These are phyloP conservation scores for Aspergillus alliaceus DNA, from an alignment of 2,329 filamentous ascomycete species.

Conservation along the genomic window DNA sequence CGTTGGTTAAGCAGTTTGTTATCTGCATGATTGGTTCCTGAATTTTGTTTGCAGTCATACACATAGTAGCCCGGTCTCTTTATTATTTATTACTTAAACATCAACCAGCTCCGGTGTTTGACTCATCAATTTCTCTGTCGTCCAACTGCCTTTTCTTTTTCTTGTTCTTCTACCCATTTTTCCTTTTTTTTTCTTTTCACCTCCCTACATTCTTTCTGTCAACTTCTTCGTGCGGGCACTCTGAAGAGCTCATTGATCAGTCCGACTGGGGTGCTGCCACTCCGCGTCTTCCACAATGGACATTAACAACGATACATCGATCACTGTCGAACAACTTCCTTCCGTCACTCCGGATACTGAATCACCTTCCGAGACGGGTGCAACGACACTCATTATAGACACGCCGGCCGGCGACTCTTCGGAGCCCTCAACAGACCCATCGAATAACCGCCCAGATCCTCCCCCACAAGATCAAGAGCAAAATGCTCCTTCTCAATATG, in stretches of 20 bases:
- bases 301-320: constrained; percentile 10
- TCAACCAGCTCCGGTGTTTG: neutral
- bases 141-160: neutral
- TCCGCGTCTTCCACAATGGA: constrained; percentile 17
- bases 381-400: constrained; percentile 4
- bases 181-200: neutral
- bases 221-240: neutral
- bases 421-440: constrained; percentile 3
- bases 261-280: neutral
- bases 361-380: constrained; percentile 1
- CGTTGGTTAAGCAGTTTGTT: neutral
- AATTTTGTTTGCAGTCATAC: neutral
- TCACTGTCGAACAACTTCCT: constrained; percentile 15
- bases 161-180: neutral
- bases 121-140: neutral
- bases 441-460: constrained; percentile 3
- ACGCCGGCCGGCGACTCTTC: constrained; percentile 11
- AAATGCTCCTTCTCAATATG: neutral
- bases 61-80: neutral
- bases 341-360: constrained; percentile 15
- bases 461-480: constrained; percentile 7
- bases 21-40: neutral
- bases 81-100: neutral
- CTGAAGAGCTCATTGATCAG: neutral
- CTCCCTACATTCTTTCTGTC: neutral